Evolutionary conservation across 140 eudicot genomes (phyloP).

Genomic region (Flaveria floridana): DNA sequence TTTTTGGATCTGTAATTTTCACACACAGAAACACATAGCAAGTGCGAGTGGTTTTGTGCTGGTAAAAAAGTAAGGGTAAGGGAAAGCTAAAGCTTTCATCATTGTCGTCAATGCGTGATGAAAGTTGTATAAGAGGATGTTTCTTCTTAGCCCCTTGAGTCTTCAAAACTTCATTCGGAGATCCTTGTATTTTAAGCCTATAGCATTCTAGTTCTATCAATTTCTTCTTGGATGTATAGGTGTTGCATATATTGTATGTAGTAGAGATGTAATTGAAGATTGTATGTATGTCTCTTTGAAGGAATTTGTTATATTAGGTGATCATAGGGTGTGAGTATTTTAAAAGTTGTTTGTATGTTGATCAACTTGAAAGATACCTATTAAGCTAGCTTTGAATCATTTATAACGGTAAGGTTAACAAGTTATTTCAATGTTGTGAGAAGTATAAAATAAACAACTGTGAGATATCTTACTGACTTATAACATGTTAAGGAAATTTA

Average conservation of each 20-base stretch:
- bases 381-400: not conserved
- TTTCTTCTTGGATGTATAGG: not conserved
- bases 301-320: not conserved
- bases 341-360: not conserved
- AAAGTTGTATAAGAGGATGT: constrained; percentile 22
- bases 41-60: constrained; percentile 19
- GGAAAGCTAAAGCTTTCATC: constrained; percentile 29
- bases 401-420: too few species aligned
- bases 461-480: too few species aligned
- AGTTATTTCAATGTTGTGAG: too few species aligned
- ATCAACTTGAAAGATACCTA: not conserved
- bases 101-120: constrained; percentile 29
- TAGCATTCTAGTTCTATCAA: not conserved
- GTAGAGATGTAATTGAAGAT: too few species aligned
- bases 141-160: constrained; percentile 26
- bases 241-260: not conserved
- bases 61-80: constrained; percentile 14
- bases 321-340: not conserved
- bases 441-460: too few species aligned
- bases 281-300: not conserved
- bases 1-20: constrained; percentile 28
- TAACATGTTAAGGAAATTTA: too few species aligned
- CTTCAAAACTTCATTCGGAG: not conserved
- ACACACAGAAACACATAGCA: not conserved
- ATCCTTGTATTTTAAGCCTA: not conserved